These are phyloP conservation scores for Omphalotus olearius DNA, from an alignment of 1,284 basidiomycete species.

Conservation along the genomic window DNA sequence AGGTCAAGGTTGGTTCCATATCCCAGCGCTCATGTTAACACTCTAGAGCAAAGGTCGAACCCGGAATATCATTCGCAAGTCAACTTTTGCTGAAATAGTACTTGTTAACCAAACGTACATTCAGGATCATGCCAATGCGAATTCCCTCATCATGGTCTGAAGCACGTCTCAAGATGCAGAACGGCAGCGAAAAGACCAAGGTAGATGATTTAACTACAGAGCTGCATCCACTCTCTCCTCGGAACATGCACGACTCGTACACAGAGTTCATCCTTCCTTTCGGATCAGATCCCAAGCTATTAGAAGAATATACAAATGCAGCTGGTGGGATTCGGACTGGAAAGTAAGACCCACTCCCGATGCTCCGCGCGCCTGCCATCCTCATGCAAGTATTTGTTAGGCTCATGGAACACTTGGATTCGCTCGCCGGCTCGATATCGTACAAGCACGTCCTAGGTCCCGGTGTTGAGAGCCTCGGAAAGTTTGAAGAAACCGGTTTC, in stretches of 20 bases:
- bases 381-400: constrained; percentile 19
- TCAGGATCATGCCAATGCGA: constrained; percentile 49
- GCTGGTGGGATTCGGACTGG: constrained; percentile 66
- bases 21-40: not conserved
- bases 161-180: constrained; percentile 34
- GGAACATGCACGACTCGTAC: constrained; percentile 69
- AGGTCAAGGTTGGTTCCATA: constrained; percentile 15
- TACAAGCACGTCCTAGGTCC: constrained; percentile 79
- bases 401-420: constrained; percentile 76
- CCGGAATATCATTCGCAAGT: constrained; percentile 52
- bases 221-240: constrained; percentile 28
- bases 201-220: constrained; percentile 16
- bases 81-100: constrained; percentile 6
- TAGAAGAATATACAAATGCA: constrained; percentile 69
- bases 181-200: constrained; percentile 17
- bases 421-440: constrained; percentile 76
- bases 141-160: constrained; percentile 54
- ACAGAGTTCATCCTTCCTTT: constrained; percentile 63
- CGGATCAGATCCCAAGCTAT: constrained; percentile 47
- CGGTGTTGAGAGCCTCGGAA: constrained; percentile 45
- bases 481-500: constrained; percentile 59
- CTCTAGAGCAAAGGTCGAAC: constrained; percentile 46
- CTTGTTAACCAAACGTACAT: not conserved
- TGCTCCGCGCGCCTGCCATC: not conserved
- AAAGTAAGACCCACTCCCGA: constrained; percentile 33